These are phyloP conservation scores for Paramarasmius palmivorus DNA, from an alignment of 1,284 basidiomycete species.

Conservation along the genomic window DNA sequence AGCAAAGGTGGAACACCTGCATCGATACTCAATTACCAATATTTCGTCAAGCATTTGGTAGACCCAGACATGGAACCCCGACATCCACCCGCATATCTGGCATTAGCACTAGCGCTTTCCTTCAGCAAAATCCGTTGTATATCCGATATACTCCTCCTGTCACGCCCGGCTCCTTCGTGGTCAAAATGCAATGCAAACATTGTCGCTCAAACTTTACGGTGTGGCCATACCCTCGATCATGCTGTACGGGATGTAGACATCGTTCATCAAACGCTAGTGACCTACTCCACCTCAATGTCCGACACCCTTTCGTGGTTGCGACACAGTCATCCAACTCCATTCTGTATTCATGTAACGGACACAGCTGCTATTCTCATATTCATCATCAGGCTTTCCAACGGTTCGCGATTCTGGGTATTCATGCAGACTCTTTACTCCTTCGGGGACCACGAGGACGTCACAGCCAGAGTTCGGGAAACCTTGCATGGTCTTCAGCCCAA, in stretches of 20 bases:
- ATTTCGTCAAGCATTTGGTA: neutral
- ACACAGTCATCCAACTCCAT: neutral
- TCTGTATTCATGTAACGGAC: neutral
- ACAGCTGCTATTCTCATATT: neutral
- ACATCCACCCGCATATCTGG: neutral
- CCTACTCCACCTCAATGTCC: neutral
- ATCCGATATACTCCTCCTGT: neutral
- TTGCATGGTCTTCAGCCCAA: neutral
- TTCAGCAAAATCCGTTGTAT: neutral
- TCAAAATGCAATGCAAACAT: neutral
- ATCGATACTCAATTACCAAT: neutral
- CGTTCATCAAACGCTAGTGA: neutral
- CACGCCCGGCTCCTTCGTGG: neutral
- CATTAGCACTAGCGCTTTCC: neutral
- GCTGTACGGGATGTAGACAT: neutral
- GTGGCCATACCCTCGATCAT: neutral
- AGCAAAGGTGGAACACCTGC: neutral
- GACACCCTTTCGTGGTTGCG: neutral
- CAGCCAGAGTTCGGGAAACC: neutral
- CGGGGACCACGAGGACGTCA: neutral
- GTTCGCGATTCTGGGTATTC: neutral
- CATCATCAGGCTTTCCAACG: neutral
- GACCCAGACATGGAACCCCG: neutral
- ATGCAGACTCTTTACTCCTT: neutral
- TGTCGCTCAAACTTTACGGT: neutral